Conservation (phyloP, 2,329 filamentous ascomycete genomes). For the Nemania serpens region DNA sequence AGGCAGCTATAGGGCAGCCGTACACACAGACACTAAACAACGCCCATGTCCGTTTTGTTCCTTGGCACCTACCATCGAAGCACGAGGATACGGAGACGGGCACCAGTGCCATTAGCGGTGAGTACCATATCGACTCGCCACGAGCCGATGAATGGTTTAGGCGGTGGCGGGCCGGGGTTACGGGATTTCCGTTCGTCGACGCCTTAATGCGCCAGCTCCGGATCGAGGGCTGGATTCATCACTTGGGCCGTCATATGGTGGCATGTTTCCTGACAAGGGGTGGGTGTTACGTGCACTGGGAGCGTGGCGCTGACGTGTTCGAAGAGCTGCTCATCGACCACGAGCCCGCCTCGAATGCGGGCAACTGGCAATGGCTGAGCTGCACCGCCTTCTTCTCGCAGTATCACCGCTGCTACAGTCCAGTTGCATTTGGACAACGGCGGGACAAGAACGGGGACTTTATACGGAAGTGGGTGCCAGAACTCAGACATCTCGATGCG, state of each 20-base stretch:
- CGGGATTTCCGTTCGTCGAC: conserved; percentile 82
- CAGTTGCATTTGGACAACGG: conserved; percentile 73
- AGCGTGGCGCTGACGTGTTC: conserved; percentile 77
- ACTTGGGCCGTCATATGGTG: conserved; percentile 76
- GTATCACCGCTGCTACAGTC: conserved; percentile 72
- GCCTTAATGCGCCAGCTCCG: conserved; percentile 77
- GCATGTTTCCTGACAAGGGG: conserved; percentile 81
- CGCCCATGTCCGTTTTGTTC: conserved; percentile 71
- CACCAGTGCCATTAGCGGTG: conserved; percentile 56
- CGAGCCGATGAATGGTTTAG: conserved; percentile 68
- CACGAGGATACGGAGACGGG: conserved; percentile 45
- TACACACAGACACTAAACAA: conserved; percentile 72
- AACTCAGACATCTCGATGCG: conserved; percentile 62
- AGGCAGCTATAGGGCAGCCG: conserved; percentile 66
- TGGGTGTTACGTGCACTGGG: conserved; percentile 79
- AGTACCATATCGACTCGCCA: conserved; percentile 66
- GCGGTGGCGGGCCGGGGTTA: conserved; percentile 70
- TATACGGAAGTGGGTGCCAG: conserved; percentile 69
- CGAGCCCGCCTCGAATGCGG: conserved; percentile 72
- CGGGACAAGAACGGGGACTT: conserved; percentile 73
- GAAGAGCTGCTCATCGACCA: conserved; percentile 78
- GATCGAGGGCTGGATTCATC: conserved; percentile 78
- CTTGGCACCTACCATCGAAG: conserved; percentile 75
- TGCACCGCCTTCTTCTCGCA: conserved; percentile 77
- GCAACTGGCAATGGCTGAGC: conserved; percentile 79